Evolutionary conservation across 208 protist genomes (phyloP), one percentile per base, ranked within the genome.

Genomic region (Trypanosoma lewisi): DNA sequence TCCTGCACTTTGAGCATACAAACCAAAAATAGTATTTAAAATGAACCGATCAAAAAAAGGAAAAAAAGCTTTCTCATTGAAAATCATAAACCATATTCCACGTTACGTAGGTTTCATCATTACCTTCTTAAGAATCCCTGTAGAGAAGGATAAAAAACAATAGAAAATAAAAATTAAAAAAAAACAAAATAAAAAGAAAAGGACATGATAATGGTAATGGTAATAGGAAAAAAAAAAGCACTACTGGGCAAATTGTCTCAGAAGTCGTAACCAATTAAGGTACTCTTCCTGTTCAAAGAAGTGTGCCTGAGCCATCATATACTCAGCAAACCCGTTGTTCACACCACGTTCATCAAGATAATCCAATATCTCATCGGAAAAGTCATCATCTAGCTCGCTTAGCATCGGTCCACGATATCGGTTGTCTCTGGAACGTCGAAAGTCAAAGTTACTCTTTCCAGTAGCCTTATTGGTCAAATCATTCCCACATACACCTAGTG

Each of bases 301-400:
- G 54, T 91, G 78, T 12, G 89, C 77, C 59, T 91, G 83, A 14
- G 82, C 63, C 77, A 91, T 89, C n/a, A 95, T 80, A 63, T 77
- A 95, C 52, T 95, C 83, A 0, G 89, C 89, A 77, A 95, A 95
- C 1, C 77, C 80, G 54, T 95, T 88, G 70, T 95, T 89, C 25
- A 95, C 73, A 28, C 89, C 89, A 36, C 89, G 75, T 58, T 93
- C 89, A 60, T 95, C 85, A 9, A 95, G 67, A 54, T 95, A 95
- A 63, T 92, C 85, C 2, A 91, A 58, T 49, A 95, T 88, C 57
- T 92, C 89, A 57, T 95, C 89, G 16, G 78, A 80, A n/a, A 95
- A 73, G 60, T 95, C 89, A 39, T 95, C 89, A 60, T 93, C 85
- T 5, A 95, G 70, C 44, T 95, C 89, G 45, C 69, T 93, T 3